Percentiles rank a stretch among this genome's conserved stretches.
These are phyloP conservation scores for Acephala macrosclerotiorum DNA, from an alignment of 2,329 filamentous ascomycete species.

Conservation along the genomic window DNA sequence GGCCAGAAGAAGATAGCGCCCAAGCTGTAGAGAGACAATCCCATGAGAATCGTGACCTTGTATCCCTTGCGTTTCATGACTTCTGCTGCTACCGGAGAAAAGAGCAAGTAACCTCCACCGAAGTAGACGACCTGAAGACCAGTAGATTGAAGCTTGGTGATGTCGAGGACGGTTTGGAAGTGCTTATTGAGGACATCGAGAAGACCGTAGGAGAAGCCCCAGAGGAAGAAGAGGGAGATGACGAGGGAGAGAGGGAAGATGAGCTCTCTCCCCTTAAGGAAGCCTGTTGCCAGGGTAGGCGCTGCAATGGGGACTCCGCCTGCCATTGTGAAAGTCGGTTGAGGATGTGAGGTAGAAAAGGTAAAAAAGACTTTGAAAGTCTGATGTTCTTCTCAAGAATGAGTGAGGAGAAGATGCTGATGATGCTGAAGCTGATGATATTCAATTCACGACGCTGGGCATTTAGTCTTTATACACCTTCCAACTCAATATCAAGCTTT, in stretches of 20 bases:
- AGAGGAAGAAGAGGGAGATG: constrained; percentile 82
- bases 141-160: constrained; percentile 66
- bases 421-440: constrained; percentile 28
- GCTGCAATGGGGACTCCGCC: constrained; percentile 49
- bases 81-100: constrained; percentile 73
- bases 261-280: constrained; percentile 48
- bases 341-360: constrained; percentile 8
- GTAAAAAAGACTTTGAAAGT: constrained; percentile 18
- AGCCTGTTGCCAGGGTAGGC: constrained; percentile 48
- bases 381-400: constrained; percentile 11
- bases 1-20: constrained; percentile 86
- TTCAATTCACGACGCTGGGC: constrained; percentile 18
- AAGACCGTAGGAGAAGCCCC: constrained; percentile 89
- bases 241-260: constrained; percentile 63
- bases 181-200: constrained; percentile 81
- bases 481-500: neutral
- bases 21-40: constrained; percentile 75
- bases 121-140: constrained; percentile 77
- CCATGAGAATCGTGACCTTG: constrained; percentile 79
- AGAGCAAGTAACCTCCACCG: constrained; percentile 71
- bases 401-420: constrained; percentile 18
- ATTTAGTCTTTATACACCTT: constrained; percentile 26
- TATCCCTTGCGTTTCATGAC: constrained; percentile 78
- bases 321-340: constrained; percentile 45
- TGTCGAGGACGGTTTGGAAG: constrained; percentile 69